A percentile compares a stretch with the other conserved stretches of the same genome.
phyloP scores from a whole-genome alignment of 805 yeast species.

The Grigorovia transvaalensis region DNA sequence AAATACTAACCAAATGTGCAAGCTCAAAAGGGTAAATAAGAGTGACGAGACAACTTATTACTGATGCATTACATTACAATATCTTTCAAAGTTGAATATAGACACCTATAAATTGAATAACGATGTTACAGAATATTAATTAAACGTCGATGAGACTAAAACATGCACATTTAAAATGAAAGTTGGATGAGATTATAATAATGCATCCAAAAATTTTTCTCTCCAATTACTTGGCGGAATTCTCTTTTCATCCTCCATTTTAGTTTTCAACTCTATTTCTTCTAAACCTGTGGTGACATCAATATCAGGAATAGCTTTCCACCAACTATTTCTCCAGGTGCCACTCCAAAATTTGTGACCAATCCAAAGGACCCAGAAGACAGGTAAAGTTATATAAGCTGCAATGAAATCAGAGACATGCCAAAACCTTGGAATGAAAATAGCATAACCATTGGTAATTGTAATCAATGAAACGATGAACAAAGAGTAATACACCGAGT shows the following conservation, averaged over 20 bases:
- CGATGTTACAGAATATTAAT: not conserved
- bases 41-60: too few species aligned
- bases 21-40: too few species aligned
- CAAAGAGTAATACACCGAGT: conserved; percentile 45
- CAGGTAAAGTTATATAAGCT: conserved; percentile 51
- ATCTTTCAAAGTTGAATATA: not conserved
- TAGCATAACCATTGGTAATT: conserved; percentile 64
- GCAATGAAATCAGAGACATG: conserved; percentile 52
- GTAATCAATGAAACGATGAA: conserved; percentile 41
- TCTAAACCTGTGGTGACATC: conserved; percentile 54
- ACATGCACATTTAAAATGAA: not conserved
- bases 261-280: conserved; percentile 46
- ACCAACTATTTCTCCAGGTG: conserved; percentile 32
- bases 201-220: conserved; percentile 15
- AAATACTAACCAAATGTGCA: too few species aligned
- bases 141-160: not conserved
- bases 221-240: conserved; percentile 11
- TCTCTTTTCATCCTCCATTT: conserved; percentile 18
- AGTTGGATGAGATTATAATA: conserved; percentile 6
- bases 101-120: not conserved
- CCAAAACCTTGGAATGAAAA: conserved; percentile 43
- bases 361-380: conserved; percentile 37
- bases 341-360: conserved; percentile 46
- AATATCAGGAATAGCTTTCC: conserved; percentile 44
- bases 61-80: not conserved